A percentile compares a stretch with the other conserved stretches of the same genome.
phyloP scores from a whole-genome alignment of 352 stramenopile species.

The Phytopythium helicoides region DNA sequence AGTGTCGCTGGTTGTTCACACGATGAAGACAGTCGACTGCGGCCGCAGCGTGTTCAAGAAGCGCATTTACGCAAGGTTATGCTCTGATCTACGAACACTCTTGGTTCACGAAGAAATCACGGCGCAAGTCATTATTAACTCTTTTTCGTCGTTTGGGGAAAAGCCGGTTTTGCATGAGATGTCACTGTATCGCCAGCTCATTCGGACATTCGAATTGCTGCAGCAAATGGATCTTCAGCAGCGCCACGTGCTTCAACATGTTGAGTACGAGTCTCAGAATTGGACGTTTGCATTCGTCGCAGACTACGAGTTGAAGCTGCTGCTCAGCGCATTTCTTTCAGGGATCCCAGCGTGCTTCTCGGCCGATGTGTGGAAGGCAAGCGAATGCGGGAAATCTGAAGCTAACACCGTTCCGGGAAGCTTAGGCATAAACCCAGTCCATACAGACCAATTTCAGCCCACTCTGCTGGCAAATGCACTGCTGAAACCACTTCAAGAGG shows the following conservation, averaged over 20 bases:
- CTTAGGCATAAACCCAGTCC: constrained; percentile 26
- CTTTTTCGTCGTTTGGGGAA: constrained; percentile 39
- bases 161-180: constrained; percentile 21
- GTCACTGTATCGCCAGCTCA: constrained; percentile 55
- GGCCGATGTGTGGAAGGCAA: constrained; percentile 22
- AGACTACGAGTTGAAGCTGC: constrained; percentile 80
- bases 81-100: constrained; percentile 73
- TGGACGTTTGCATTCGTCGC: constrained; percentile 84
- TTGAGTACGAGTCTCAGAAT: constrained; percentile 83
- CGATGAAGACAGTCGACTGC: constrained; percentile 60
- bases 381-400: constrained; percentile 18
- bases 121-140: constrained; percentile 53
- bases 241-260: constrained; percentile 60
- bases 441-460: constrained; percentile 22
- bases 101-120: constrained; percentile 67
- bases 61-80: constrained; percentile 75
- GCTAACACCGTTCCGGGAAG: constrained; percentile 13
- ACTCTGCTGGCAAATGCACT: constrained; percentile 42
- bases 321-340: constrained; percentile 63
- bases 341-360: constrained; percentile 58
- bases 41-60: constrained; percentile 73
- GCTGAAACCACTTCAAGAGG: constrained; percentile 34
- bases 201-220: constrained; percentile 58
- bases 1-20: constrained; percentile 21
- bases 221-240: constrained; percentile 84